Evolutionary conservation across 2,329 filamentous ascomycete species (phyloP), one percentile per base, ranked within the genome.

Genomic region (Helminthosporium solani): DNA sequence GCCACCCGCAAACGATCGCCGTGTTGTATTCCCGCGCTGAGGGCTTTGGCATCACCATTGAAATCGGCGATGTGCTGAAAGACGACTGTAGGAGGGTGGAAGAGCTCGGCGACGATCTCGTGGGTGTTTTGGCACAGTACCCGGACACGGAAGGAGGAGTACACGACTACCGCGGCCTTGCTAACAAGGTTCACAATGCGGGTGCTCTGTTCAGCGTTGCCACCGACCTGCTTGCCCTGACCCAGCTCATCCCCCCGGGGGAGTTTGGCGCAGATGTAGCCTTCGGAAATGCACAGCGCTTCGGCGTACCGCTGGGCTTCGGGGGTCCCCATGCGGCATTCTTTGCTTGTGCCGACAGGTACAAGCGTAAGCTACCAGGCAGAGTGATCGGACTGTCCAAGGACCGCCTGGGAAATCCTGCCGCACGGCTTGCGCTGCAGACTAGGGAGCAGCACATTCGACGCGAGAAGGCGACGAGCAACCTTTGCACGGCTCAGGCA

Each of bases 311-410:
- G 2, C 83, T 96, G 66, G 92, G 92, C 40, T 95, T 86, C 60
- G 92, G 92, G 62, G 92, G 92, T 16, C 92, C 92, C n/a, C 92
- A 96, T 64, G 92, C 92, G 20, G 92, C 91, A 15, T 97, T 97
- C 80, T 96, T 97, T 68, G 88, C 92, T 16, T 90, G 91, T 44
- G 83, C 83, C 44, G 91, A 96, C 40, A 89, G 92, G 72, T 84
- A 92, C 75, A 96, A 96, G 82, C 82, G 92, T 49, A 95, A 95
- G 75, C 92, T 96, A 53, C 92, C 92, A 3, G 92, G 91, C 34
- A 87, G 92, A 57, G 75, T 96, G 23, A 87, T 97, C 51, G 92
- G 92, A 57, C 80, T 96, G 3, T 96, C 92, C 40, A 95, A 95
- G 72, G 92, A 97, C 66, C 82, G 92, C 44, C 78, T 90, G 4